Base-by-base conservation (phyloP, 2,329 filamentous ascomycete species). In the Lomentospora prolificans region DNA sequence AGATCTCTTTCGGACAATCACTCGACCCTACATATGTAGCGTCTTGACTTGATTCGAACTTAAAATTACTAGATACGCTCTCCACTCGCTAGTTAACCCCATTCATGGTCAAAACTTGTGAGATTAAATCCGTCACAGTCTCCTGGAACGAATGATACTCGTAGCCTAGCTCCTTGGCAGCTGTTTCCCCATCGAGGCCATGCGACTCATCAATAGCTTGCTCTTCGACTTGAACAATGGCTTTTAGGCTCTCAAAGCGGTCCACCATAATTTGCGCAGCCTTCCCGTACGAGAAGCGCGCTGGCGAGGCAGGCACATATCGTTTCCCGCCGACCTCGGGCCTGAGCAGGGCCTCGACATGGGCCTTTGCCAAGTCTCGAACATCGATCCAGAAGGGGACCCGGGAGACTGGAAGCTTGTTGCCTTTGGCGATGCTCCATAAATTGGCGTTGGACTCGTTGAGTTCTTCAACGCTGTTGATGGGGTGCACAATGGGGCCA, bases 351-450 rank as follows among this genome's bases (percentile, higher is more conserved):
- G 75, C 73, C 46, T 70, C 67, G 1, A 74, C 69, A 59, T 77
- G 75, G 0, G 72, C 73, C 10, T 62, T 58, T 0, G 75, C 74
- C 1, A 78, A 61, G 59, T 77, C 74, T 4, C 75, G 63, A 0
- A 74, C 75, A 57, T 78, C 75, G 19, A 76, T 69, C 70, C 71
- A 78, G 50, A 72, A 71, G 1, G 69, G 68, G 1, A 75, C 71
- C 1, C 68, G 61, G 1, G 70, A 65, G 2, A 65, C 60, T 0
- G 75, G 74, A 0, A 77, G 68, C 48, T 64, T 62, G n/a, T 59
- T 61, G 3, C 70, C 72, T 0, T 57, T 64, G 1, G 70, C 69
- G 7, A 75, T 65, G 22, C 63, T 65, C 72, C 72, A 75, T 0
- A 76, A 63, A 58, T 67, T 65, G 0, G 66, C 61, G 48, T 74